Evolutionary conservation across 2,329 filamentous ascomycete genomes (phyloP).

Genomic region (Botrytis tulipae): DNA sequence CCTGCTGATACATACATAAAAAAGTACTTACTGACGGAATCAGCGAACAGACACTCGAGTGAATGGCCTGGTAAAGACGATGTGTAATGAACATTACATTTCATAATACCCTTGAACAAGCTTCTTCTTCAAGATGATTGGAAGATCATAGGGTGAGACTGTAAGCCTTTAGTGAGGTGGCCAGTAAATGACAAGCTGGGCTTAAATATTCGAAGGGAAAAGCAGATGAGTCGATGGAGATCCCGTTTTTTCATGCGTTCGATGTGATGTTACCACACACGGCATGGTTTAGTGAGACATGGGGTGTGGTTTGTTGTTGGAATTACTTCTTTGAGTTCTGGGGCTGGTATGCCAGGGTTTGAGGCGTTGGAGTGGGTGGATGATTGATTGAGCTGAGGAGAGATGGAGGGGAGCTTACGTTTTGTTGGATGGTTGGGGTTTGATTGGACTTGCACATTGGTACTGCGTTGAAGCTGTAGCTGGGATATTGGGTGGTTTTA

Average conservation of each 20-base stretch:
- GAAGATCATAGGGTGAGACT: not conserved
- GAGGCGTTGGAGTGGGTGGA: not conserved
- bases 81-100: not conserved
- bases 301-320: not conserved
- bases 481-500: no score
- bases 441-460: rapidly evolving
- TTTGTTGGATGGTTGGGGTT: not conserved
- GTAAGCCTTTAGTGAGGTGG: not conserved
- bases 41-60: not conserved
- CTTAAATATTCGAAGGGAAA: not conserved
- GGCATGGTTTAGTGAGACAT: not conserved
- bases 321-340: not conserved
- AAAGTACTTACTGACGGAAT: not conserved
- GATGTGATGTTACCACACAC: not conserved
- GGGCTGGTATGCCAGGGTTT: not conserved
- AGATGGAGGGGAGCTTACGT: not conserved
- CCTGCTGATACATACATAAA: not conserved
- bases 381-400: not conserved
- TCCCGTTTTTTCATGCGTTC: not conserved
- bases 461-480: not conserved
- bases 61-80: not conserved
- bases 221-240: not conserved
- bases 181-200: not conserved
- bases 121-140: not conserved
- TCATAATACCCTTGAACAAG: not conserved